Evolutionary conservation across 2,329 filamentous ascomycete species (phyloP).

Genomic region (Aspergillus aculeatus): DNA sequence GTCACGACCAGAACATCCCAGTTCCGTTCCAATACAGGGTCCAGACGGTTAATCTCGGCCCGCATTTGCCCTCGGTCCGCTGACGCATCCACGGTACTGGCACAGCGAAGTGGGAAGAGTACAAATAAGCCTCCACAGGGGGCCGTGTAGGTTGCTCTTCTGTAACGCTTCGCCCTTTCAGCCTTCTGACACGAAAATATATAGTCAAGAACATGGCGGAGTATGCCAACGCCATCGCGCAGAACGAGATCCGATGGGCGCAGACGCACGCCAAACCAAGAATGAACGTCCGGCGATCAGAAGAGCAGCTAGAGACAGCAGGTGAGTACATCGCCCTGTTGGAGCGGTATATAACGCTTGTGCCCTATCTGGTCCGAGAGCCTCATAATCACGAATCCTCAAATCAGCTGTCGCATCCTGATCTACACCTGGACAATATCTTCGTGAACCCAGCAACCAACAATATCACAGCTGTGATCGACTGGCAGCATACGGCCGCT

Average conservation of each 20-base stretch:
- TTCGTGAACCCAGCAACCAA: background rate
- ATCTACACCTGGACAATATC: background rate
- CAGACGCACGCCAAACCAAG: constrained; percentile 10
- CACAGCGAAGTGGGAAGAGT: constrained; percentile 13
- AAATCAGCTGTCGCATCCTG: background rate
- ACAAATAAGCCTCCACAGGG: constrained; percentile 12
- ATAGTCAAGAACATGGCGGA: background rate
- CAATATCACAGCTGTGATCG: background rate
- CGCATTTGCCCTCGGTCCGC: too few species aligned
- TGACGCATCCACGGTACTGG: constrained; percentile 9
- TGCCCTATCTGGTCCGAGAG: background rate
- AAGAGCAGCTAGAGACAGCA: constrained; percentile 4
- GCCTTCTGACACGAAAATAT: too few species aligned
- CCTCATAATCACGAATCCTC: background rate
- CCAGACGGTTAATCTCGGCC: too few species aligned
- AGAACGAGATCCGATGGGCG: constrained; percentile 17
- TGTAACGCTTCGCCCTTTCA: background rate
- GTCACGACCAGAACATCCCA: background rate
- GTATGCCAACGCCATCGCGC: constrained; percentile 12
- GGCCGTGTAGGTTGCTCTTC: constrained; percentile 15
- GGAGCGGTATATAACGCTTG: background rate
- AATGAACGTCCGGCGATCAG: constrained; percentile 17
- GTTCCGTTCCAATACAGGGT: too few species aligned
- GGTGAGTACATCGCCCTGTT: background rate
- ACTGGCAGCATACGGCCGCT: background rate